Base-by-base conservation (phyloP, 2,329 filamentous ascomycete genomes). In the Dothistroma pini region DNA sequence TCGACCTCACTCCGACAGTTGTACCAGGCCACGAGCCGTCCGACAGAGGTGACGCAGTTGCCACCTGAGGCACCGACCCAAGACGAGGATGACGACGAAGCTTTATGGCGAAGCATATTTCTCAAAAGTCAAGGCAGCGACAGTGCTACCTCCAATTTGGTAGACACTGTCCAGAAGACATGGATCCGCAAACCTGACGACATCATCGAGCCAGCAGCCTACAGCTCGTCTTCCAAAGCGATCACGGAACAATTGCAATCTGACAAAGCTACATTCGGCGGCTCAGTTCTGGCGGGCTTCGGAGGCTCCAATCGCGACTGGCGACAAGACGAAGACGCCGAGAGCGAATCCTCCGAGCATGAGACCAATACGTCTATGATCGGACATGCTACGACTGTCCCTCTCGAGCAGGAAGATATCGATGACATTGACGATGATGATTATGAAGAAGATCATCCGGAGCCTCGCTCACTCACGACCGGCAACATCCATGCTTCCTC, bases 71-170 rank as follows among this genome's bases (percentile, higher is more conserved):
- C 31, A 19, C 25, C 51, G 2, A 38, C 25, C 25, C 25, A 29
- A 29, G 25, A 55, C 29, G 49, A 57, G 10, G 51, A n/a, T 10
- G 58, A 63, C 31, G 64, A 67, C 6, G 66, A 71, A 29, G 64
- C 56, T n/a, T 16, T 70, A 1, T 72, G 70, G 70, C 63, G 63
- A 49, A 54, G 59, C 1, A 69, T 71, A 57, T 61, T 70, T 25
- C 38, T 69, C 21, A 68, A 64, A 5, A 67, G 62, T 55, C 57
- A 62, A 31, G 55, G 60, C 38, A 63, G 62, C 21, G 60, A 64
- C 7, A 66, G 57, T 47, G 62, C 57, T 14, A 41, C 59, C 5
- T 64, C 64, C 10, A 31, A 53, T n/a, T 16, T 53, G 8, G 51
- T 29, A 32, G 51, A 55, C 21, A 44, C 19, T 21, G 32, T 21